Evolutionary conservation across 2,329 filamentous ascomycete species (phyloP).

Genomic region (Orbilia brochopaga): DNA sequence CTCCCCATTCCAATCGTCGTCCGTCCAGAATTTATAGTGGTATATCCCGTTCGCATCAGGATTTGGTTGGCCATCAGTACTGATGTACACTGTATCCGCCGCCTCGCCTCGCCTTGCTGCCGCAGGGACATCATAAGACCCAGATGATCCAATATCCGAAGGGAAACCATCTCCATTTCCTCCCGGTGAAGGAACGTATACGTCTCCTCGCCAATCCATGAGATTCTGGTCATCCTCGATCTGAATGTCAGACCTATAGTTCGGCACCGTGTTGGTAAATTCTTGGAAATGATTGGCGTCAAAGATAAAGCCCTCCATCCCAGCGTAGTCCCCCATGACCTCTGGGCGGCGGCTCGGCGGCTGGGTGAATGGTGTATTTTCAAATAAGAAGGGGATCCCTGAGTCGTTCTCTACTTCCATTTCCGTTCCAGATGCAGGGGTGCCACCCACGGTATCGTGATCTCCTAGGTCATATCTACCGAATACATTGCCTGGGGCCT

Average conservation of each 20-base stretch:
- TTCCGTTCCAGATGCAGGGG: neutral
- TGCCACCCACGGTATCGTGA: neutral
- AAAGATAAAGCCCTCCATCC: neutral
- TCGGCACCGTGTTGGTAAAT: neutral
- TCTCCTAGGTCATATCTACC: too few species aligned
- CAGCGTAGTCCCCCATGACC: neutral
- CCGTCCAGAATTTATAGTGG: conserved; percentile 11
- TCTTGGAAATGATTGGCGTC: neutral
- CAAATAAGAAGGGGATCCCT: neutral
- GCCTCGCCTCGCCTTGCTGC: neutral
- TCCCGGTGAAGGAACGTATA: conserved; percentile 7
- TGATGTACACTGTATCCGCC: conserved; percentile 16
- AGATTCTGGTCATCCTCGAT: conserved; percentile 10
- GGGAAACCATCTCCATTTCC: neutral
- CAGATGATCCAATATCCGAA: conserved; percentile 11
- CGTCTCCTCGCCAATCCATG: conserved; percentile 9
- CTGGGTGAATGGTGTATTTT: neutral
- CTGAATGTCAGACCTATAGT: neutral
- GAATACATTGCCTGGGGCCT: neutral
- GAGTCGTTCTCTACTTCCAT: neutral
- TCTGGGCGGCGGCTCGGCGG: conserved; percentile 6
- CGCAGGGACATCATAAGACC: neutral
- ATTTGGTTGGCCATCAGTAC: conserved; percentile 12
- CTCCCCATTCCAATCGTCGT: neutral
- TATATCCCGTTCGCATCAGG: conserved; percentile 6